These are phyloP conservation scores for Stachybotrys chartarum DNA, from an alignment of 2,329 filamentous ascomycete species.

Conservation along the genomic window DNA sequence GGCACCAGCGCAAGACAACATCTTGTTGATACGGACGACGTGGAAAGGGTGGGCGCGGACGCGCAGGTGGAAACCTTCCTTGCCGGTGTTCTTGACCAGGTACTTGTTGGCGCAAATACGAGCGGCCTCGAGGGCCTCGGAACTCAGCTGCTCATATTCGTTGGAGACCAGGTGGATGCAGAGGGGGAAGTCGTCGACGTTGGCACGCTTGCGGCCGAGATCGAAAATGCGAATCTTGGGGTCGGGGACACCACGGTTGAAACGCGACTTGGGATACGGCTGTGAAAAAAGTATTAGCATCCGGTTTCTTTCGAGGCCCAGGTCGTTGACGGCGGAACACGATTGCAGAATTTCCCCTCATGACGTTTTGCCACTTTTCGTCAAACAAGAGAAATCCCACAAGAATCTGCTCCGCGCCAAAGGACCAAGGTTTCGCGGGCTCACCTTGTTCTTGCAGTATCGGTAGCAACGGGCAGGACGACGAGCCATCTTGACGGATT, in stretches of 20 bases:
- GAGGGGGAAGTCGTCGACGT: conserved; percentile 98
- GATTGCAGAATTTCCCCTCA: conserved; percentile 1
- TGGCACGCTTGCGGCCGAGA: conserved; percentile 96
- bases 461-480: conserved; percentile 99
- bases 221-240: conserved; percentile 94
- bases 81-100: conserved; percentile 64
- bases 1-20: conserved; percentile 99
- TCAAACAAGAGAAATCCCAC: conserved; percentile 4
- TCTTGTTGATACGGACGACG: conserved; percentile 99
- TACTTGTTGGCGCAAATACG: conserved; percentile 99
- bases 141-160: conserved; percentile 99
- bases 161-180: conserved; percentile 99
- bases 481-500: conserved; percentile 91
- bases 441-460: conserved; percentile 99
- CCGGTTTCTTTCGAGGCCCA: not conserved
- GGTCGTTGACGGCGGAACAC: not conserved
- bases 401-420: conserved; percentile 3
- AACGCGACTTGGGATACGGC: conserved; percentile 99
- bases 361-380: not conserved
- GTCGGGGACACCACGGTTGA: conserved; percentile 97
- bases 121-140: conserved; percentile 98
- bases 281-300: conserved; percentile 22
- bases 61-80: conserved; percentile 68
- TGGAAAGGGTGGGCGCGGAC: conserved; percentile 96
- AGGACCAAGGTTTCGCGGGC: conserved; percentile 23